Percentiles rank a stretch among this genome's conserved stretches.
Evolutionary conservation across 2,329 filamentous ascomycete genomes (phyloP).

Genomic region (Dactylellina leptospora): DNA sequence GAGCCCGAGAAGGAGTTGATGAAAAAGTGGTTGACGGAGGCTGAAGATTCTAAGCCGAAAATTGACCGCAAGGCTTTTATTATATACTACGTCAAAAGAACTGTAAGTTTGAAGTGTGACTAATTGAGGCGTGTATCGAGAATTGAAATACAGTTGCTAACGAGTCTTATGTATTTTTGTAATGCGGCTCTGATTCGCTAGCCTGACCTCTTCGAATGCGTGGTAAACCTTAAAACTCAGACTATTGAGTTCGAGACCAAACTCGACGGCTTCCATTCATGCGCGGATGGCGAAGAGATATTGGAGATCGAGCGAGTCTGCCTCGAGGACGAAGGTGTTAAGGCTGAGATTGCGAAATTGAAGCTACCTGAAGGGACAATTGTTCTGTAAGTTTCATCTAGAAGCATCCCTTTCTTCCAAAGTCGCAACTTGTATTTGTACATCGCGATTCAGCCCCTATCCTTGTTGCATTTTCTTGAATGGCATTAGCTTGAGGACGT

Average conservation of each 20-base stretch:
- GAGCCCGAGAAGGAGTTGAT: slow-evolving; percentile 68
- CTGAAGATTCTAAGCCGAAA: slow-evolving; percentile 59
- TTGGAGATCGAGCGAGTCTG: slow-evolving; percentile 67
- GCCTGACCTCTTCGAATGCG: slow-evolving; percentile 50
- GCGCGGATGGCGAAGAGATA: slow-evolving; percentile 70
- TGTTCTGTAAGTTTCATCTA: slow-evolving; percentile 63
- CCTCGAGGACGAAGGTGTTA: slow-evolving; percentile 67
- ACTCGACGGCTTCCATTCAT: slow-evolving; percentile 69
- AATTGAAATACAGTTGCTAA: no score
- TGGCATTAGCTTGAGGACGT: neutral
- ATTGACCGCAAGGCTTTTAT: slow-evolving; percentile 67
- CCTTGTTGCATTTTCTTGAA: neutral
- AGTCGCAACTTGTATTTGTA: neutral
- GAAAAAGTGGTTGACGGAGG: slow-evolving; percentile 65
- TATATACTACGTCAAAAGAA: slow-evolving; percentile 70
- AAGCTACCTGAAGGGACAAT: slow-evolving; percentile 69
- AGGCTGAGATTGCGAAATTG: slow-evolving; percentile 70
- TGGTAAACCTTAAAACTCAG: slow-evolving; percentile 65
- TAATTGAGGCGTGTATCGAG: no score
- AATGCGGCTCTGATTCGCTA: no score
- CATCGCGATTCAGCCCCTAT: neutral
- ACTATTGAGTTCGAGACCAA: slow-evolving; percentile 68
- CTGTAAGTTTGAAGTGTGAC: slow-evolving; percentile 62
- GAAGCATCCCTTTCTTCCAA: no score
- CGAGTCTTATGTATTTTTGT: no score